Evolutionary conservation across 192 early-diverging fungal genomes (phyloP), one percentile per base, ranked within the genome.

Genomic region (Cetraspora pellucida): DNA sequence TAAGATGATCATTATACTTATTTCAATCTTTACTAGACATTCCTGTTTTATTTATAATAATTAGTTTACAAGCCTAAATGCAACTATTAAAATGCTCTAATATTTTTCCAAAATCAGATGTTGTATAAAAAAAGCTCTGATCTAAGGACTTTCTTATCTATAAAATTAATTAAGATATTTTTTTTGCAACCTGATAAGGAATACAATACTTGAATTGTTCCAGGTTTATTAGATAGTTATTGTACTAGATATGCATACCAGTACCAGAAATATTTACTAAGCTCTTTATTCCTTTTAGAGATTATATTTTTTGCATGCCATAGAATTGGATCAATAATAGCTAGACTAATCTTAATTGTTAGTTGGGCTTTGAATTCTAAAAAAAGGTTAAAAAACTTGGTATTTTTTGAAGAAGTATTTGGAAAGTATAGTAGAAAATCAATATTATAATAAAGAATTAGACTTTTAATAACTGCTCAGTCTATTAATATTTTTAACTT

Each of bases 81-180:
- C 37, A 49, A 46, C 44, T 69, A 69, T 69, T 69, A 46, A 69
- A 69, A 10, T 7, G 0, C 0, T 0, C 44, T 10, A 69, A 69
- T 69, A 46, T 49, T 69, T 69, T 69, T 46, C n/a, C 45, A 46
- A 69, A 16, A 1, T 69, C 67, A 47, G 67, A 69, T 1, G 67
- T 69, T 47, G 67, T 19, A 69, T 49, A n/a, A 49, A 45, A 69
- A 69, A 46, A 69, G 67, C 49, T 69, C 67, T 13, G 67, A 21
- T 21, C 67, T 45, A 0, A 69, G 27, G 4, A 69, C 43, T 46
- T 69, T 2, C 6, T 69, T 69, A 25, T 45, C 46, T 19, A 69
- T 17, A 28, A 69, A 69, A 69, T 69, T 2, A n/a, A 69, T 69
- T 49, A 69, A 69, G 17, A 69, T 69, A 69, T 69, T 69, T 69